Percentiles rank a stretch among this genome's conserved stretches.
phyloP scores from a whole-genome alignment of 2,329 filamentous ascomycete genomes.

The Tolypocladium amazonense region DNA sequence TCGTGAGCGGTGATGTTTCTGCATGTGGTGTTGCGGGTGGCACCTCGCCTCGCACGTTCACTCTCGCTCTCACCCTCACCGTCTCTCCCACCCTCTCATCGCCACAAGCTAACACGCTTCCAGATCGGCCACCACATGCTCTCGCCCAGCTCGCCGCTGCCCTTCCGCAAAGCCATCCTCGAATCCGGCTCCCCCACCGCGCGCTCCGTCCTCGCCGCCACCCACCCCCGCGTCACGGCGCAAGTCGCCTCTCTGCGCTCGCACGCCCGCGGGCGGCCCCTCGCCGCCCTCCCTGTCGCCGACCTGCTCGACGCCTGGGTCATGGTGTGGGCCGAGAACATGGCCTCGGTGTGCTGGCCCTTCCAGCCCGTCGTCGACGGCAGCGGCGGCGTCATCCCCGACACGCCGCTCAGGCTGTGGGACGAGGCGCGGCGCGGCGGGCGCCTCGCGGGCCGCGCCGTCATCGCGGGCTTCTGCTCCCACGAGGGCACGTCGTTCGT shows the following conservation, averaged over 20 bases:
- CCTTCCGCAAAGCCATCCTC: slow-evolving; percentile 43
- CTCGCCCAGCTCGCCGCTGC: slow-evolving; percentile 26
- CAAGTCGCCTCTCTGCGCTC: slow-evolving; percentile 31
- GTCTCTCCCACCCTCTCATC: not conserved
- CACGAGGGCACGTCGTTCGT: slow-evolving; percentile 61
- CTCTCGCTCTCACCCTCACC: not conserved
- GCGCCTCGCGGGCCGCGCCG: slow-evolving; percentile 10
- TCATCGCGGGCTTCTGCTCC: slow-evolving; percentile 60
- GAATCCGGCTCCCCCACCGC: slow-evolving; percentile 48
- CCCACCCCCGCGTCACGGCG: slow-evolving; percentile 44
- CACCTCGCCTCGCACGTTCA: slow-evolving; percentile 3
- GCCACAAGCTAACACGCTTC: not conserved
- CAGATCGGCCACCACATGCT: slow-evolving; percentile 61
- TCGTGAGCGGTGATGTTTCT: not conserved
- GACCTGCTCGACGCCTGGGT: slow-evolving; percentile 37
- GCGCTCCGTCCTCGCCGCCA: slow-evolving; percentile 38
- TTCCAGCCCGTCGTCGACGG: slow-evolving; percentile 61
- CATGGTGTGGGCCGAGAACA: slow-evolving; percentile 31
- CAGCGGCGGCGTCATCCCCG: slow-evolving; percentile 38
- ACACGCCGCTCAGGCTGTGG: slow-evolving; percentile 51
- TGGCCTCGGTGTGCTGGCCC: slow-evolving; percentile 41
- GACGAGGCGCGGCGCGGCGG: slow-evolving; percentile 40
- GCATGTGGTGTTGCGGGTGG: slow-evolving; percentile 3
- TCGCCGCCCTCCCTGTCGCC: slow-evolving; percentile 35
- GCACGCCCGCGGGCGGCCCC: slow-evolving; percentile 9